These are phyloP conservation scores for Paramyrothecium roridum DNA, from an alignment of 2,329 filamentous ascomycete species.

Conservation along the genomic window DNA sequence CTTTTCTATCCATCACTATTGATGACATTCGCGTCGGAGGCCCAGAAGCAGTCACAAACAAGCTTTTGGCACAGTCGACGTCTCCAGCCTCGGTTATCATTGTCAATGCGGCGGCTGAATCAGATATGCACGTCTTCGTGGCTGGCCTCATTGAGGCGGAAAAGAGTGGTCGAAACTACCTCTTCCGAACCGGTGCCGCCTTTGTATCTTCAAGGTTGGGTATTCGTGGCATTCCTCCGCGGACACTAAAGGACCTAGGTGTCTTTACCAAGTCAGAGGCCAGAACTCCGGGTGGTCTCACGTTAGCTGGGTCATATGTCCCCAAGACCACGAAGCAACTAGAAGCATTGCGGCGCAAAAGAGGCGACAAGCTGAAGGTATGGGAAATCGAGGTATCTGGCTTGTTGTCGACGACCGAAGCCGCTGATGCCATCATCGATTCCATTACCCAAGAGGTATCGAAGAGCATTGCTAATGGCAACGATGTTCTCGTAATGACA, in stretches of 20 bases:
- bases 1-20: constrained; percentile 22
- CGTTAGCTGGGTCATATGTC: constrained; percentile 54
- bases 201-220: constrained; percentile 45
- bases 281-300: constrained; percentile 41
- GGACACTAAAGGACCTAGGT: constrained; percentile 39
- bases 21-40: constrained; percentile 27
- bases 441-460: constrained; percentile 25
- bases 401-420: constrained; percentile 23
- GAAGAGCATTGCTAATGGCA: constrained; percentile 31
- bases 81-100: constrained; percentile 34
- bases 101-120: constrained; percentile 50
- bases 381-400: constrained; percentile 38
- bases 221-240: constrained; percentile 44
- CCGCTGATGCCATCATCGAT: constrained; percentile 16
- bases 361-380: constrained; percentile 40
- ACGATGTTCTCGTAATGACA: constrained; percentile 57
- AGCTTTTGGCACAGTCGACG: constrained; percentile 10
- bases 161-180: constrained; percentile 25
- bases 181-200: constrained; percentile 35
- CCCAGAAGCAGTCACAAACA: constrained; percentile 15
- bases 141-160: constrained; percentile 39
- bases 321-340: constrained; percentile 56
- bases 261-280: constrained; percentile 18
- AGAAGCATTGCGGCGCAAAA: constrained; percentile 32
- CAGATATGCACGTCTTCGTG: constrained; percentile 54